These are phyloP conservation scores for Amylocarpus encephaloides DNA, from an alignment of 2,329 filamentous ascomycete genomes.

Conservation along the genomic window DNA sequence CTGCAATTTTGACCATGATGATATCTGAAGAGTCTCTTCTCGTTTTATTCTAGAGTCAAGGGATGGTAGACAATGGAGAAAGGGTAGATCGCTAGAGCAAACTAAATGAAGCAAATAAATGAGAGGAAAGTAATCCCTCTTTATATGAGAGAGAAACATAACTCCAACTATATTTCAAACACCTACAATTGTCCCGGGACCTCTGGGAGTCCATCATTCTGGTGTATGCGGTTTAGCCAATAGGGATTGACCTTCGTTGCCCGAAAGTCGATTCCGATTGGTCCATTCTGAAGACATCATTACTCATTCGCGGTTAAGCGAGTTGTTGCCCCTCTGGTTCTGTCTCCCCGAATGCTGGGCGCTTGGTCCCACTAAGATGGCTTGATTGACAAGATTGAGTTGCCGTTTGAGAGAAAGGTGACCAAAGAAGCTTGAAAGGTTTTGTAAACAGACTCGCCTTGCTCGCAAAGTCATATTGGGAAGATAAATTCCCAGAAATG, in stretches of 20 bases:
- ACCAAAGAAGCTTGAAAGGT: too few relatives aligned
- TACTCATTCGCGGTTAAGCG: too few relatives aligned
- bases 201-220: background rate
- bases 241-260: conserved; percentile 14
- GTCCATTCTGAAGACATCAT: background rate
- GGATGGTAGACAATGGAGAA: background rate
- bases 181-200: background rate
- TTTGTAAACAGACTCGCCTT: too few relatives aligned
- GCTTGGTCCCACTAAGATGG: too few relatives aligned
- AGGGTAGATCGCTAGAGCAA: background rate
- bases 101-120: background rate
- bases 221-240: conserved; percentile 7
- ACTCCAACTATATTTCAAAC: background rate
- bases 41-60: background rate
- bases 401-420: too few relatives aligned
- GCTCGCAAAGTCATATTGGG: too few relatives aligned
- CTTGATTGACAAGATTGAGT: too few relatives aligned
- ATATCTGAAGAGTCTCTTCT: background rate
- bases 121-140: background rate
- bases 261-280: conserved; percentile 8
- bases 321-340: too few relatives aligned
- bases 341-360: too few relatives aligned
- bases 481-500: too few relatives aligned
- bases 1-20: conserved; percentile 40
- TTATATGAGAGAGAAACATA: background rate